A percentile compares a stretch with the other conserved stretches of the same genome.
Conservation (phyloP, 169 alveolate genomes). For the Perkinsus marinus region DNA sequence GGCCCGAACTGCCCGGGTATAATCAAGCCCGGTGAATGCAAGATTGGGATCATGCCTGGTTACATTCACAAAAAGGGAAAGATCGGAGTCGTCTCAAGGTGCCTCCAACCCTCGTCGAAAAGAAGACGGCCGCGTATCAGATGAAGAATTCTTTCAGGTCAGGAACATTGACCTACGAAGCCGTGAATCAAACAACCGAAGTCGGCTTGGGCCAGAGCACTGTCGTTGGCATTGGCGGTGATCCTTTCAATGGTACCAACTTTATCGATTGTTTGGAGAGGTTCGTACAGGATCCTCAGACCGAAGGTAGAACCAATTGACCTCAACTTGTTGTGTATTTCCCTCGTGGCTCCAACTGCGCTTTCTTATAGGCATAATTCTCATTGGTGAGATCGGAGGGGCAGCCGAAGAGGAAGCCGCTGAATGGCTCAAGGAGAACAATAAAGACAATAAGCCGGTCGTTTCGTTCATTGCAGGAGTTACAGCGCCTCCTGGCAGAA, state of each 20-base stretch:
- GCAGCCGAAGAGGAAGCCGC: slow-evolving; percentile 94
- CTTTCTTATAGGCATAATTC: slow-evolving; percentile 60
- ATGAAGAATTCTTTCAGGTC: slow-evolving; percentile 38
- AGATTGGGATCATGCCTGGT: slow-evolving; percentile 98
- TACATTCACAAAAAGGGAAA: slow-evolving; percentile 77
- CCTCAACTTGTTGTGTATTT: neutral
- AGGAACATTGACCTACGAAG: slow-evolving; percentile 92
- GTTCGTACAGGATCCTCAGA: slow-evolving; percentile 80
- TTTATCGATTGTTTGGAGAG: slow-evolving; percentile 86
- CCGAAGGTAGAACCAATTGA: slow-evolving; percentile 56
- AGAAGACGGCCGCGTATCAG: too few relatives aligned
- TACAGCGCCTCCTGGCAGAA: slow-evolving; percentile 93
- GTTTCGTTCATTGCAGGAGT: slow-evolving; percentile 92
- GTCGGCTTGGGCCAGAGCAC: slow-evolving; percentile 94
- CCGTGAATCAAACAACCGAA: slow-evolving; percentile 89
- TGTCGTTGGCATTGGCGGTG: slow-evolving; percentile 96
- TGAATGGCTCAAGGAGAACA: slow-evolving; percentile 73
- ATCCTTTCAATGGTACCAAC: slow-evolving; percentile 93
- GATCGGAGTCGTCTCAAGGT: slow-evolving; percentile 44
- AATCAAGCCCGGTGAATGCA: slow-evolving; percentile 95
- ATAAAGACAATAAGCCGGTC: slow-evolving; percentile 74
- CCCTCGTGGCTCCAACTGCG: neutral
- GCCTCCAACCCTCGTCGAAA: slow-evolving; percentile 10
- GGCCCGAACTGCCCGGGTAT: slow-evolving; percentile 99
- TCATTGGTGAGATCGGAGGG: slow-evolving; percentile 98